Conservation (phyloP, 257 asterid genomes). For the Avicennia marina region DNA sequence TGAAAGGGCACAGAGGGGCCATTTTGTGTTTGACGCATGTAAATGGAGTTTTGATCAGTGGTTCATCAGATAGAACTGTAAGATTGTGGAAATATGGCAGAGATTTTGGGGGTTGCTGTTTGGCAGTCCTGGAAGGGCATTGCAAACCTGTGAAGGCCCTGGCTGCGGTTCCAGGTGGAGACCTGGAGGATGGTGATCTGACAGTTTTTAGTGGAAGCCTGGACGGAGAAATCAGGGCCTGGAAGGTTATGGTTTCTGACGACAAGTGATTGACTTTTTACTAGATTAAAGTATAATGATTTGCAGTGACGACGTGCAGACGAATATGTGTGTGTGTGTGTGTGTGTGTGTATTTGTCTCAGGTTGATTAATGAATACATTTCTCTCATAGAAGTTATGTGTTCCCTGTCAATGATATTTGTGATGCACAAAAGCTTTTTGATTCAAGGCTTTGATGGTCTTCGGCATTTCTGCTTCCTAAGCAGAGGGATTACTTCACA, state of each 20-base stretch:
- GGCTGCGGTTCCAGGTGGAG: constrained; percentile 21
- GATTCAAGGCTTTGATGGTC: no score
- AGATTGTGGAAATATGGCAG: constrained; percentile 40
- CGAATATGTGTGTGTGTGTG: no score
- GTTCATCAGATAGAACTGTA: constrained; percentile 47
- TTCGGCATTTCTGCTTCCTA: no score
- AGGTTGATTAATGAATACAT: no score
- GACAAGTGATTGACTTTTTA: not conserved
- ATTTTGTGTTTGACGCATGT: constrained; percentile 34
- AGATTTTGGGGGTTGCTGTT: constrained; percentile 24
- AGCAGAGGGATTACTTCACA: no score
- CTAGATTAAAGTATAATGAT: not conserved
- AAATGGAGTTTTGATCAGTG: constrained; percentile 41
- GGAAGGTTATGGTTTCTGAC: constrained; percentile 33
- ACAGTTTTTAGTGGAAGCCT: constrained; percentile 49
- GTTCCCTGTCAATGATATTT: no score
- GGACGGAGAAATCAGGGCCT: constrained; percentile 55
- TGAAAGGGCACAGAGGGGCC: constrained; percentile 50
- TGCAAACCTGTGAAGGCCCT: constrained; percentile 40
- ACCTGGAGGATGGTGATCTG: constrained; percentile 20
- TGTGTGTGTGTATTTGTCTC: no score
- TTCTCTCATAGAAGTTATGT: no score
- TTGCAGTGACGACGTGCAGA: no score
- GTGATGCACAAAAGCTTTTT: no score
- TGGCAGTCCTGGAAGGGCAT: constrained; percentile 48